Evolutionary conservation across 257 asterid species (phyloP).

Genomic region (Solanum sejunctum): DNA sequence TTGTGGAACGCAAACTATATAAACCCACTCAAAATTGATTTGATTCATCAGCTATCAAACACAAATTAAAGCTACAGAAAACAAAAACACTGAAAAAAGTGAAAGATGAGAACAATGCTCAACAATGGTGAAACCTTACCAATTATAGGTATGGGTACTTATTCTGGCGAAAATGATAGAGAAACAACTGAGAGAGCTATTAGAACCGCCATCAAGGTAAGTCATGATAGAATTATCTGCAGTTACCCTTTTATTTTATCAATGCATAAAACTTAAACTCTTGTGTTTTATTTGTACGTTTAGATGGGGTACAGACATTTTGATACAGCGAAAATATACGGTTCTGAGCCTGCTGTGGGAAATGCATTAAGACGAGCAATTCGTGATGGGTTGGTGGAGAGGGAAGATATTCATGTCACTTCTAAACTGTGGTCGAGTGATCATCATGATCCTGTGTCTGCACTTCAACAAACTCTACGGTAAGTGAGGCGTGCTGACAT

Average conservation of each 20-base stretch:
- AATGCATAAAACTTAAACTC: too few relatives aligned
- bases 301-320: slow-evolving; percentile 74
- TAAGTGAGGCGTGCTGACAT: slow-evolving; percentile 3
- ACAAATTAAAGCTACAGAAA: not conserved
- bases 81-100: not conserved
- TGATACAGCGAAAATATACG: slow-evolving; percentile 75
- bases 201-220: slow-evolving; percentile 57
- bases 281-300: not conserved
- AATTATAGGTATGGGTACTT: slow-evolving; percentile 64
- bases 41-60: not conserved
- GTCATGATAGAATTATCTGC: not conserved
- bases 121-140: slow-evolving; percentile 68
- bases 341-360: slow-evolving; percentile 72
- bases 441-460: slow-evolving; percentile 73
- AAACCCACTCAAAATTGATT: not conserved
- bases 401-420: slow-evolving; percentile 52
- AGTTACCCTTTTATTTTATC: too few relatives aligned
- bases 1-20: not conserved
- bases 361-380: slow-evolving; percentile 45
- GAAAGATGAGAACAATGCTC: slow-evolving; percentile 48
- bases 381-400: slow-evolving; percentile 20
- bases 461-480: slow-evolving; percentile 54
- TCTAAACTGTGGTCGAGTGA: slow-evolving; percentile 78
- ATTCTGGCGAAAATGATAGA: slow-evolving; percentile 45
- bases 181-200: slow-evolving; percentile 50